Conservation (phyloP, 1,139 yeast species). For the Spathaspora sp. region DNA sequence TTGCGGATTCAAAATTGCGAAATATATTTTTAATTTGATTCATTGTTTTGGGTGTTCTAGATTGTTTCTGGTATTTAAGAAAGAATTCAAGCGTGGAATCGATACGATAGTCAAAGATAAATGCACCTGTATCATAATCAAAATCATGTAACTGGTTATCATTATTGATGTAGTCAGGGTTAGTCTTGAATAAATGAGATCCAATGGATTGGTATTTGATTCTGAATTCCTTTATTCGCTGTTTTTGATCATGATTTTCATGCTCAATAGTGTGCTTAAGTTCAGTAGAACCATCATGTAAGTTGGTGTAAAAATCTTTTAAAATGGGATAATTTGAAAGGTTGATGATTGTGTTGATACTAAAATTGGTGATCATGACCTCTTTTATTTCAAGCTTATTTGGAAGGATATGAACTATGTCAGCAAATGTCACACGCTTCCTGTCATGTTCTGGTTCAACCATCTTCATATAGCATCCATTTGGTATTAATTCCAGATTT, state of each 20-base stretch:
- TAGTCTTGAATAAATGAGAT: not conserved
- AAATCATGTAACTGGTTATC: constrained; percentile 14
- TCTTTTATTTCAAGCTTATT: constrained; percentile 25
- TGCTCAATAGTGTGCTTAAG: constrained; percentile 9
- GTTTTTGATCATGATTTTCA: constrained; percentile 14
- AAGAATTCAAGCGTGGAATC: constrained; percentile 6
- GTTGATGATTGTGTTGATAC: constrained; percentile 17
- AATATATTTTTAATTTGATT: not conserved
- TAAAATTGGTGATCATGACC: constrained; percentile 20
- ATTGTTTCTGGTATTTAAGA: constrained; percentile 3
- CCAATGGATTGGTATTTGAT: constrained; percentile 6
- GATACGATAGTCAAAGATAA: constrained; percentile 21
- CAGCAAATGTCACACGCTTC: constrained; percentile 11
- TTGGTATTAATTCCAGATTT: constrained; percentile 12
- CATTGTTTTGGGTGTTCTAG: not conserved
- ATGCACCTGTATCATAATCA: constrained; percentile 22
- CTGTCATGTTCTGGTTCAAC: constrained; percentile 11
- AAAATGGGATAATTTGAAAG: constrained; percentile 26
- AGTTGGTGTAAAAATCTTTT: constrained; percentile 7
- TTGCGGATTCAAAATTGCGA: not conserved
- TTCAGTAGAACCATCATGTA: constrained; percentile 5
- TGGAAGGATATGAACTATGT: constrained; percentile 25
- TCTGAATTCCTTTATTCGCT: constrained; percentile 11
- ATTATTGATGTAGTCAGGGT: constrained; percentile 4
- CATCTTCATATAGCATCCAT: constrained; percentile 13